Evolutionary conservation across 371 early-diverging fungal genomes (phyloP), one percentile per base, ranked within the genome.

Genomic region (Choanephora cucurbitarum): DNA sequence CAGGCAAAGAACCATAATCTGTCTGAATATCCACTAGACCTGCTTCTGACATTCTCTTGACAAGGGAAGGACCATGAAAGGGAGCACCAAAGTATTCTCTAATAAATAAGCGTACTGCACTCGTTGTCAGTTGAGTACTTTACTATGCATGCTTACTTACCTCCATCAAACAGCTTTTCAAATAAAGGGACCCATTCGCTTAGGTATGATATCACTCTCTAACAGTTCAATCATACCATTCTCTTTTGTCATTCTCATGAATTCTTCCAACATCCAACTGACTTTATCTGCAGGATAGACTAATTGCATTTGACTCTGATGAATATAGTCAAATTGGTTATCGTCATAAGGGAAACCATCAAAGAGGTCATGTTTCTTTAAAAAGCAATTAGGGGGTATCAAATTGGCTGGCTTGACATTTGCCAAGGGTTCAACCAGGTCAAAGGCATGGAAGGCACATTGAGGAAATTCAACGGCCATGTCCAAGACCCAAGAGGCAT

Each of bases 141-240:
- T 31, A 10, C 19, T 24, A n/a, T n/a, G n/a, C n/a, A n/a, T n/a
- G n/a, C n/a, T n/a, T n/a, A n/a, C n/a, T 47, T 54, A 61, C 66
- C 28, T 8, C 28, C 52, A 45, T 37, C 14, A 28, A 42, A 44
- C 0, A 66, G 3, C n/a, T 49, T 50, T 19, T 44, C 44, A 23
- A 66, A 61, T 3, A 57, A 22, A 2, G 66, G n/a, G 66, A 1
- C 66, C 66, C 15, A 39, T 47, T 32, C 55, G 43, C 42, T 57
- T 57, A 14, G 66, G 61, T 21, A n/a, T 19, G 3, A 54, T 21
- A 7, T 60, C 58, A 22, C 42, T 40, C 47, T 75, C 75, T 1
- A 75, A 45, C 5, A 77, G 21, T 51, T 77, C 77, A 11, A 77
- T 23, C 60, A 58, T 71, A 2, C 77, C 73, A 46, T 65, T 63